These are phyloP conservation scores for Colletotrichum spinosum DNA, from an alignment of 2,329 filamentous ascomycete genomes.

Conservation along the genomic window DNA sequence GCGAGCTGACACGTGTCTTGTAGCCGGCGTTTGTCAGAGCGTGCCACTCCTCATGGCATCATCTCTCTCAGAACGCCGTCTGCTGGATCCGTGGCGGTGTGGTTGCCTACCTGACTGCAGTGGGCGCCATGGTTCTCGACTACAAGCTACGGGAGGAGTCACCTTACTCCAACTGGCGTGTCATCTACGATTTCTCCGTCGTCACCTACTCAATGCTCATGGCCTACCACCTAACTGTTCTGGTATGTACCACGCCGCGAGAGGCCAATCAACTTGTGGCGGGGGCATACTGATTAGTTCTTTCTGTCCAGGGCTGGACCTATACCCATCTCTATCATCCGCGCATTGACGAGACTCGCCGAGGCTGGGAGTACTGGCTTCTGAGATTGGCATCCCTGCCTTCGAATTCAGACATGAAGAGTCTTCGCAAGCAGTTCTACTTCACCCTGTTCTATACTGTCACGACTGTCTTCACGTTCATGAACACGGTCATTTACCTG, in stretches of 20 bases:
- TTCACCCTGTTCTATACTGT: constrained; percentile 64
- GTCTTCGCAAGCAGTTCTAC: constrained; percentile 56
- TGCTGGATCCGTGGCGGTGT: constrained; percentile 56
- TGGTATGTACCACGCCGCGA: constrained; percentile 51
- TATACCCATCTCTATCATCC: constrained; percentile 64
- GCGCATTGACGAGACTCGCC: constrained; percentile 51
- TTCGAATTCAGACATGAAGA: constrained; percentile 47
- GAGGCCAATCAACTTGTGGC: neutral
- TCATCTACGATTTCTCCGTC: constrained; percentile 62
- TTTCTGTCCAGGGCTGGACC: constrained; percentile 58
- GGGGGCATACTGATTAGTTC: neutral
- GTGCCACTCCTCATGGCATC: constrained; percentile 63
- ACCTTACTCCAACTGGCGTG: constrained; percentile 52
- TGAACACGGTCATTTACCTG: constrained; percentile 65
- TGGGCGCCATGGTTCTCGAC: constrained; percentile 55
- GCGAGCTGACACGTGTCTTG: constrained; percentile 28
- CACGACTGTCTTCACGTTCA: constrained; percentile 58
- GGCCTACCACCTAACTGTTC: constrained; percentile 58
- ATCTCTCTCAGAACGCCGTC: constrained; percentile 58
- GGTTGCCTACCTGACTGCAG: constrained; percentile 56
- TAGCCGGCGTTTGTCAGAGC: constrained; percentile 64
- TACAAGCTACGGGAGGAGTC: constrained; percentile 58
- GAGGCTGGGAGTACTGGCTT: constrained; percentile 49
- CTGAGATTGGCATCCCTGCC: constrained; percentile 59
- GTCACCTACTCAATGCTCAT: constrained; percentile 57